Evolutionary conservation across 108 stramenopile species (phyloP).

Genomic region (Bacterosira constricta): DNA sequence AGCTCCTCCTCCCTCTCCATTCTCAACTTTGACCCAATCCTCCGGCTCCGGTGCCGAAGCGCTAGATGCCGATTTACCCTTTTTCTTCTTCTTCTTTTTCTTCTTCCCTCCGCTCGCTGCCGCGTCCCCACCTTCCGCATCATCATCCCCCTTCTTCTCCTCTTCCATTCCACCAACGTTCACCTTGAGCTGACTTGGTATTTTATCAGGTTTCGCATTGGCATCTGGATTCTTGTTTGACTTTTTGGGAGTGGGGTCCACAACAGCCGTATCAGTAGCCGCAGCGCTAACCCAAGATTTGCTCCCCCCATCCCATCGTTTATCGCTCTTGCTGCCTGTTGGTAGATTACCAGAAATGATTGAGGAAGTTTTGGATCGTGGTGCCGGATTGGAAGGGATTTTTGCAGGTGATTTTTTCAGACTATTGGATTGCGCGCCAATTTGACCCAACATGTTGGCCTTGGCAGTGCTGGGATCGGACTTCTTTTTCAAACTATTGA

Average conservation of each 20-base stretch:
- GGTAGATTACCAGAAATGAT: not conserved
- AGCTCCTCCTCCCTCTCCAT: not conserved
- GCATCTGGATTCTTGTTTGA: slow-evolving; percentile 2
- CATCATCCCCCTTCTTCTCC: not conserved
- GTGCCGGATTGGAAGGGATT: not conserved
- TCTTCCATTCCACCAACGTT: not conserved
- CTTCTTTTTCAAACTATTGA: slow-evolving; percentile 1
- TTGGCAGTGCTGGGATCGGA: slow-evolving; percentile 15
- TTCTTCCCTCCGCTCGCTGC: slow-evolving; percentile 26
- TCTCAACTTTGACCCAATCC: slow-evolving; percentile 37
- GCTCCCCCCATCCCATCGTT: not conserved
- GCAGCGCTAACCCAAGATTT: not conserved
- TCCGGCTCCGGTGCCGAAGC: slow-evolving; percentile 12
- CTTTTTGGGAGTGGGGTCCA: slow-evolving; percentile 11
- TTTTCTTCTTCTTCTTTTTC: slow-evolving; percentile 43
- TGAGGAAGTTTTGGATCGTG: not conserved
- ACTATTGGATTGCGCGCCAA: not conserved
- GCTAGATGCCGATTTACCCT: not conserved
- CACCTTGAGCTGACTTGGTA: not conserved
- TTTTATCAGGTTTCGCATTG: not conserved
- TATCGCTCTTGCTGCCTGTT: too few species aligned
- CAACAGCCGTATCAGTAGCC: not conserved
- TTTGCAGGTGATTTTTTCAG: not conserved
- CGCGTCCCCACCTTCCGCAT: slow-evolving; percentile 3
- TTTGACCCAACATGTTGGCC: slow-evolving; percentile 27